A percentile compares a stretch with the other conserved stretches of the same genome.
phyloP scores from a whole-genome alignment of 179 eudicot genomes.

The Gypsophila paniculata region DNA sequence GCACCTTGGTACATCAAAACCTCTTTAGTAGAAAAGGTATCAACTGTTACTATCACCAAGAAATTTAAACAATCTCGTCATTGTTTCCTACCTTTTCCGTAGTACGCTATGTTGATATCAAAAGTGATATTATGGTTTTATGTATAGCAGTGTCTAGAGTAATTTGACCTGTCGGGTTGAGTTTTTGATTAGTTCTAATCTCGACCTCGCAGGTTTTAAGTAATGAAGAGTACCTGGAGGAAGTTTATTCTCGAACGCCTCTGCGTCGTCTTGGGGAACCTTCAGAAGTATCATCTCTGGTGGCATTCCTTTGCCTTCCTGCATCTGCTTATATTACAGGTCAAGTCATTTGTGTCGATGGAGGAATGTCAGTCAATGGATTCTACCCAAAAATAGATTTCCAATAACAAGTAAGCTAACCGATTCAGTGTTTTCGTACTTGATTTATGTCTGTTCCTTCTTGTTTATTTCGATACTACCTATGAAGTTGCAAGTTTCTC shows the following conservation, averaged over 20 bases:
- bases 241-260: conserved; percentile 44
- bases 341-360: conserved; percentile 51
- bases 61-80: neutral
- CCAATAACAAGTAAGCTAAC: conserved; percentile 29
- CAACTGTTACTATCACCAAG: neutral
- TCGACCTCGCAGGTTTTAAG: conserved; percentile 13
- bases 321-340: conserved; percentile 56
- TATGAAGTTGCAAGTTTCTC: neutral
- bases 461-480: neutral
- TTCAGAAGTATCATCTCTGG: conserved; percentile 47
- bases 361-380: conserved; percentile 49
- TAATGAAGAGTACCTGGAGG: conserved; percentile 33
- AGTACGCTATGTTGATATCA: neutral
- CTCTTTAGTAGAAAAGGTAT: conserved; percentile 44
- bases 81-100: neutral
- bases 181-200: conserved; percentile 6
- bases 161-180: neutral
- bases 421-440: neutral
- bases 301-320: conserved; percentile 62
- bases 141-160: neutral
- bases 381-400: conserved; percentile 36
- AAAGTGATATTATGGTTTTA: neutral
- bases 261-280: conserved; percentile 53
- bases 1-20: conserved; percentile 62
- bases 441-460: neutral